Base-by-base conservation (phyloP, 768 basidiomycete species). In the Fomitopsis pulvina region DNA sequence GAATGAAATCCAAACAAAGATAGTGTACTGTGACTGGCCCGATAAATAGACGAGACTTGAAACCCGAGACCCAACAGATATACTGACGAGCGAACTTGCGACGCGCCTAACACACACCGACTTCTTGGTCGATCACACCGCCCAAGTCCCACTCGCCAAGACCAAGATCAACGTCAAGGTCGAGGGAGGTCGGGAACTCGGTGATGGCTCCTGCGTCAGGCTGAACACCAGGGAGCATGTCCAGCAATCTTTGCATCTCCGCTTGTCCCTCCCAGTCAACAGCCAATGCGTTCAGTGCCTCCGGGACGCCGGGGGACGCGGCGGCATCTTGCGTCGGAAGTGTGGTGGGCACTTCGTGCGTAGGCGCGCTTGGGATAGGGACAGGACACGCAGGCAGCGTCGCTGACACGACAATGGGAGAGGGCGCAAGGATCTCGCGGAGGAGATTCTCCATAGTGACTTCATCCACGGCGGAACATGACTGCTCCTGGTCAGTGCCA, bases 401-500 rank as follows among this genome's bases (percentile, higher is more conserved):
- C 55, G 67, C 49, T 60, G 66, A 47, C 63, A 65, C 51, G 48
- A 60, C 52, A 51, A 63, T 50, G 52, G 66, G 64, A 41, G 79
- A 75, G 53, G 76, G 67, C 61, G 74, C 75, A 70, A 85, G 75
- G 67, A 87, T 83, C 68, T 86, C 81, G 54, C 78, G 74, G 73
- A 85, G 73, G 66, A 86, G 71, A 57, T 74, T 73, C 57, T 86
- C 82, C 79, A 85, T 84, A 53, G 77, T 70, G 55, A 72, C 71
- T 62, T 79, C 81, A 63, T 83, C 80, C 65, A 79, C 70, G 44
- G 59, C 51, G 39, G 61, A 40, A 25, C 45, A 55, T 28, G 60
- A 47, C 51, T 60, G 41, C 58, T 62, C 63, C 65, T 58, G 53
- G 40, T 46, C 54, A 50, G 56, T 26, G 34, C 53, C 25, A 37